These are phyloP conservation scores for Lentinula edodes DNA, from an alignment of 768 basidiomycete genomes.

Conservation along the genomic window DNA sequence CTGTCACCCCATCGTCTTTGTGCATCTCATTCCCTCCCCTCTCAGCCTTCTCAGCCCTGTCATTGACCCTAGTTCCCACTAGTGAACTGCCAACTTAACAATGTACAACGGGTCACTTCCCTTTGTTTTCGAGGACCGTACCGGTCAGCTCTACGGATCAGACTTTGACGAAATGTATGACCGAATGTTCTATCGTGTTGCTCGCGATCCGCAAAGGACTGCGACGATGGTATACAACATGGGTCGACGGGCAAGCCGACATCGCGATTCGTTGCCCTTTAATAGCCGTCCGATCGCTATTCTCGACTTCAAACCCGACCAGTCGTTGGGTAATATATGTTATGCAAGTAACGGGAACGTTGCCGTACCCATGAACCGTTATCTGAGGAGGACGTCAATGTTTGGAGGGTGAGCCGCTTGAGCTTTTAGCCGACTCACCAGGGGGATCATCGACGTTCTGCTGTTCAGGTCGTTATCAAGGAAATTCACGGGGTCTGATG, in stretches of 20 bases:
- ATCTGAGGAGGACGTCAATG: conserved; percentile 56
- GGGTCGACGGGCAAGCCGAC: conserved; percentile 56
- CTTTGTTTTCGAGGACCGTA: conserved; percentile 64
- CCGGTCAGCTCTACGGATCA: conserved; percentile 44
- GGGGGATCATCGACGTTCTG: no score
- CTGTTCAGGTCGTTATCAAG: conserved; percentile 53
- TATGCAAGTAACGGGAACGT: conserved; percentile 36
- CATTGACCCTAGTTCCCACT: neutral
- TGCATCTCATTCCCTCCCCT: neutral
- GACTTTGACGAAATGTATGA: conserved; percentile 81
- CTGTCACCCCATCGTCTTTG: neutral
- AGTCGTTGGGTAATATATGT: conserved; percentile 54
- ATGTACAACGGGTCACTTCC: conserved; percentile 29
- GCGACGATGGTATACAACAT: conserved; percentile 59
- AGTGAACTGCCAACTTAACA: neutral
- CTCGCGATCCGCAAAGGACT: conserved; percentile 37
- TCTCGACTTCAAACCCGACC: conserved; percentile 55
- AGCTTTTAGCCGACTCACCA: no score
- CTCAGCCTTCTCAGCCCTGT: neutral
- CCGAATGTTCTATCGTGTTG: conserved; percentile 62
- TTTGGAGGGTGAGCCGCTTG: conserved; percentile 53
- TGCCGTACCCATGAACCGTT: conserved; percentile 56
- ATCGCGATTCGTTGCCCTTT: conserved; percentile 48
- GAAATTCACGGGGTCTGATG: conserved; percentile 66
- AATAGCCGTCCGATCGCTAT: conserved; percentile 47